Evolutionary conservation across 1,284 basidiomycete species (phyloP).

Genomic region (Phellopilus nigrolimitatus): DNA sequence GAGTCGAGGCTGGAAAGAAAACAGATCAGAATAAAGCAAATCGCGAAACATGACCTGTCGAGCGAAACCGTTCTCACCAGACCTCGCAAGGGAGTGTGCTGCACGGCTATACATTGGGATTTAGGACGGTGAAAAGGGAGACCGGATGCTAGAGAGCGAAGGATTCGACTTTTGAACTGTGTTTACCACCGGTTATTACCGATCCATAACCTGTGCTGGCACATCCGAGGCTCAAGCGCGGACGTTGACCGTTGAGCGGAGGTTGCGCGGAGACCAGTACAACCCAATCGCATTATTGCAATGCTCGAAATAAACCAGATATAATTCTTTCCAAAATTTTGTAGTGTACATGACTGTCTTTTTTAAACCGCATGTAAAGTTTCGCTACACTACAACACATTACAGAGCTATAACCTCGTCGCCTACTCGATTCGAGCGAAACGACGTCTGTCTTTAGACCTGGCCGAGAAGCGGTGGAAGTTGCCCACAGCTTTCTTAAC

Average conservation of each 20-base stretch:
- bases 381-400: neutral
- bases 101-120: slow-evolving; percentile 53
- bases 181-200: neutral
- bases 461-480: slow-evolving; percentile 63
- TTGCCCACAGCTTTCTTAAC: slow-evolving; percentile 71
- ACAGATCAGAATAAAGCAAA: slow-evolving; percentile 35
- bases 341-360: neutral
- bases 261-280: no score
- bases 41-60: neutral
- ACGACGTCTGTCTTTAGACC: slow-evolving; percentile 63
- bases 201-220: neutral
- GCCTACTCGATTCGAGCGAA: slow-evolving; percentile 32
- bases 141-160: neutral
- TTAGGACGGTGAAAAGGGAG: neutral
- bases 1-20: slow-evolving; percentile 36
- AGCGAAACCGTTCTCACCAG: slow-evolving; percentile 41
- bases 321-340: neutral
- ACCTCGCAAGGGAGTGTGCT: slow-evolving; percentile 49
- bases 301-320: neutral
- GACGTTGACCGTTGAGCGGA: no score
- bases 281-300: no score
- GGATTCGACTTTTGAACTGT: slow-evolving; percentile 2
- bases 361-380: neutral
- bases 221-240: neutral
- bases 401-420: neutral